A percentile compares a stretch with the other conserved stretches of the same genome.
These are phyloP conservation scores for Leishmania guyanensis DNA, from an alignment of 208 protist species.

Conservation along the genomic window DNA sequence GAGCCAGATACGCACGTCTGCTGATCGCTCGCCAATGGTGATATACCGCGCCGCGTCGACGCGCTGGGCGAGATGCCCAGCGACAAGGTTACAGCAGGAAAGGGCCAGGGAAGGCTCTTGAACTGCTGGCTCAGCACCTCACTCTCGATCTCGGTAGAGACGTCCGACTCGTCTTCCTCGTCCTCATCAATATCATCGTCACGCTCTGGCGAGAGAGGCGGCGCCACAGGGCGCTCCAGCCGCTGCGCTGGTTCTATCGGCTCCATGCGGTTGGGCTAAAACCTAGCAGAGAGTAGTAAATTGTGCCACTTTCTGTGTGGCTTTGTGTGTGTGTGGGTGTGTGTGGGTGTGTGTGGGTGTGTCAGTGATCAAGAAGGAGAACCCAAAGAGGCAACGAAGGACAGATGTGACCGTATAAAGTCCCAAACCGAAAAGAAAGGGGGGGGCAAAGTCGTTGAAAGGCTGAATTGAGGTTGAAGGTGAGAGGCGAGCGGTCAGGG, in stretches of 20 bases:
- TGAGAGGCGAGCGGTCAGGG: too few relatives aligned
- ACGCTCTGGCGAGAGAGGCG: background rate
- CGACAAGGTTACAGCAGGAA: constrained; percentile 3
- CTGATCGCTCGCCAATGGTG: constrained; percentile 9
- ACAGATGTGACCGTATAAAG: background rate
- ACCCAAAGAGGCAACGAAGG: background rate
- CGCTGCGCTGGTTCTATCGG: constrained; percentile 27
- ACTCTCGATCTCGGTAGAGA: constrained; percentile 22
- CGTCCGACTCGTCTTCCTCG: constrained; percentile 19
- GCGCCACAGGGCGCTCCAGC: constrained; percentile 19
- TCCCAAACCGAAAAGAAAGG: background rate
- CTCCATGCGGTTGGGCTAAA: constrained; percentile 14
- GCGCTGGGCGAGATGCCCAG: constrained; percentile 2
- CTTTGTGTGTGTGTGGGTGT: background rate
- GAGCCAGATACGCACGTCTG: constrained; percentile 20
- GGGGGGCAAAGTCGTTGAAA: background rate
- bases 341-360: background rate
- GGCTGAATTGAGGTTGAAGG: background rate
- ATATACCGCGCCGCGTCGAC: constrained; percentile 16
- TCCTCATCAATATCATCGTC: constrained; percentile 15
- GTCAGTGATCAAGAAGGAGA: background rate
- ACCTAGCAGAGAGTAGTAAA: constrained; percentile 8
- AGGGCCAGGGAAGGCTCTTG: constrained; percentile 21
- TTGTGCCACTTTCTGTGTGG: background rate
- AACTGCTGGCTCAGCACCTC: constrained; percentile 23